These are phyloP conservation scores for Citrus inodora DNA, from an alignment of 345 rosid genomes.

Conservation along the genomic window DNA sequence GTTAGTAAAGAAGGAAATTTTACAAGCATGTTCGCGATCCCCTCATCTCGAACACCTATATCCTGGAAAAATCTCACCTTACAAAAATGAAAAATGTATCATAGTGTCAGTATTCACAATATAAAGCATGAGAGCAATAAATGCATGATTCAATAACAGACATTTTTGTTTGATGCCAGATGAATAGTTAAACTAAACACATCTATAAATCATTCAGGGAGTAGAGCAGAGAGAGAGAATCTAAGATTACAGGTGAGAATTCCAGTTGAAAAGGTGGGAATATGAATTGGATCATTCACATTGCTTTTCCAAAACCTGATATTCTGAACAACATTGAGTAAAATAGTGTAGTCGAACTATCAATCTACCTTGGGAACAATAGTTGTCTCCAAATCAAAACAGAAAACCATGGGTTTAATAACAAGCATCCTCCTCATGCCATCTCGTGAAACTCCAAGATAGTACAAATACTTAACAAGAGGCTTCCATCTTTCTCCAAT, in stretches of 20 bases:
- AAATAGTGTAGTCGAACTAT: not conserved
- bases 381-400: slow-evolving; percentile 62
- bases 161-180: not conserved
- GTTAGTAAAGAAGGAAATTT: slow-evolving; percentile 84
- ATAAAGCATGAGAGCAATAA: not conserved
- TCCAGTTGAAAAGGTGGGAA: not conserved
- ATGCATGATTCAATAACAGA: not conserved
- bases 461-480: slow-evolving; percentile 74
- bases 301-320: not conserved
- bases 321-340: not conserved
- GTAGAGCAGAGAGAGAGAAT: not conserved
- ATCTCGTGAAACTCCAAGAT: slow-evolving; percentile 77
- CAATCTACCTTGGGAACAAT: slow-evolving; percentile 66
- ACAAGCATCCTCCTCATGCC: slow-evolving; percentile 88
- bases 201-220: not conserved
- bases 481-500: slow-evolving; percentile 91
- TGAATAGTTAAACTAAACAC: not conserved
- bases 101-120: slow-evolving; percentile 13
- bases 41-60: slow-evolving; percentile 75
- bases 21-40: slow-evolving; percentile 84
- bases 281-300: not conserved
- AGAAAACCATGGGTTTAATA: slow-evolving; percentile 83
- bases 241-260: not conserved
- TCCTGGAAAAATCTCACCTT: slow-evolving; percentile 83
- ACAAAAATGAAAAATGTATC: slow-evolving; percentile 15